Evolutionary conservation across 495 filamentous ascomycete genomes (phyloP).

Genomic region (Lophium mytilinum): DNA sequence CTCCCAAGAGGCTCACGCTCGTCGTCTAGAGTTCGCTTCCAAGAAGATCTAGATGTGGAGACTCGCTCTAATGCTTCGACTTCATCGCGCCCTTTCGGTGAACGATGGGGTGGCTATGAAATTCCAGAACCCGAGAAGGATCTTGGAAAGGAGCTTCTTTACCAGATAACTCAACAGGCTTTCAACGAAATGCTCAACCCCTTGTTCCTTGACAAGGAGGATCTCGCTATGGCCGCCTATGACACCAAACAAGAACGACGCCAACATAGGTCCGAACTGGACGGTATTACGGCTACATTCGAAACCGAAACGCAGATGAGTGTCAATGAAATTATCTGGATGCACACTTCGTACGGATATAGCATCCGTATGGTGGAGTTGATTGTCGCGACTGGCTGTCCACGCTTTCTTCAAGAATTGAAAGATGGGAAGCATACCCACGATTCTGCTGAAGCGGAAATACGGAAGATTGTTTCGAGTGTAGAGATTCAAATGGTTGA

Average conservation of each 20-base stretch:
- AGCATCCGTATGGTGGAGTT: neutral
- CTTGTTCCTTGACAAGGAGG: slow-evolving; percentile 75
- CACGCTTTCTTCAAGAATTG: neutral
- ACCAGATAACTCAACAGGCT: slow-evolving; percentile 80
- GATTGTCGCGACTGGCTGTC: neutral
- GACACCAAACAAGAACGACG: slow-evolving; percentile 55
- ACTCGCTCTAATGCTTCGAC: slow-evolving; percentile 70
- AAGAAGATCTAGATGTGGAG: slow-evolving; percentile 68
- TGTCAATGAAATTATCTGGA: slow-evolving; percentile 3
- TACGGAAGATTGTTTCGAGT: neutral
- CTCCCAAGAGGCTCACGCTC: slow-evolving; percentile 53
- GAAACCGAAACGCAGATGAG: neutral
- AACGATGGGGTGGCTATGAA: slow-evolving; percentile 77
- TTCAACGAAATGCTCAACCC: slow-evolving; percentile 86
- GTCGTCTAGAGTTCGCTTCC: slow-evolving; percentile 77
- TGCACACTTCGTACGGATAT: slow-evolving; percentile 4
- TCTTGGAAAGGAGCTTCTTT: slow-evolving; percentile 79
- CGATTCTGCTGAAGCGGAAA: neutral
- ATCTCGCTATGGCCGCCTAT: slow-evolving; percentile 60
- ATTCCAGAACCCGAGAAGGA: slow-evolving; percentile 74
- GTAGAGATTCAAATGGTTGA: neutral
- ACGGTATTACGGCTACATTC: slow-evolving; percentile 5
- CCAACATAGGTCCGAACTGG: slow-evolving; percentile 37
- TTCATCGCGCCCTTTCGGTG: slow-evolving; percentile 61
- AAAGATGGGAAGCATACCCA: neutral